Evolutionary conservation across 2,329 filamentous ascomycete species (phyloP).

Genomic region (Fusarium continuum): DNA sequence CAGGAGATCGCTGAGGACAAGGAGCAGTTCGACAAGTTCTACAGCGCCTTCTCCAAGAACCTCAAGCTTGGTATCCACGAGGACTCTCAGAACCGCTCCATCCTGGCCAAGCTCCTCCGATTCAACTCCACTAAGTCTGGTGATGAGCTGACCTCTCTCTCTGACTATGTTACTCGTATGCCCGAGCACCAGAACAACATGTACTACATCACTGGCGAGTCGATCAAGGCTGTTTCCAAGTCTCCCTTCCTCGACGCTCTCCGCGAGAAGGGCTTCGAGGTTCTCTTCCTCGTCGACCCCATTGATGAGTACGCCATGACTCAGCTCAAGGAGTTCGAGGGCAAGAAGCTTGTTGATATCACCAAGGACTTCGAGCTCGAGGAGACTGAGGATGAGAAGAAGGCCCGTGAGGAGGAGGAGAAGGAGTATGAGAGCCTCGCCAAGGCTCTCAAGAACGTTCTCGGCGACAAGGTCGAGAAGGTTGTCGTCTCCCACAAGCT

Average conservation of each 20-base stretch:
- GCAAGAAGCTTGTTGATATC: conserved; percentile 99
- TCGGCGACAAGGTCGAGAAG: conserved; percentile 99
- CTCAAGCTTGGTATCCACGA: conserved; percentile 99
- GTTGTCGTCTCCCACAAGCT: conserved; percentile 99
- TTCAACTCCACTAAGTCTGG: conserved; percentile 99
- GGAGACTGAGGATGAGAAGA: conserved; percentile 99
- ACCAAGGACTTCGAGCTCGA: conserved; percentile 99
- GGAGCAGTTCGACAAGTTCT: conserved; percentile 99
- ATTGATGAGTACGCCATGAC: conserved; percentile 99
- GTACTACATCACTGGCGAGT: conserved; percentile 99
- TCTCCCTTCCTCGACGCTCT: conserved; percentile 99
- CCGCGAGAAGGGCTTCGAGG: conserved; percentile 99
- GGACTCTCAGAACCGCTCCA: conserved; percentile 94
- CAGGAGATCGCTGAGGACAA: conserved; percentile 98
- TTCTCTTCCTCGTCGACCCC: conserved; percentile 98
- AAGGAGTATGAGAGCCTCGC: conserved; percentile 96
- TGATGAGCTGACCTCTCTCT: conserved; percentile 91
- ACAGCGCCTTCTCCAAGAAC: conserved; percentile 99
- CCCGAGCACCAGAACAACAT: conserved; percentile 99
- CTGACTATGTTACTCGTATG: conserved; percentile 99
- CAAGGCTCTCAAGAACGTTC: conserved; percentile 98
- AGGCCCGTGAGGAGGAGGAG: conserved; percentile 91
- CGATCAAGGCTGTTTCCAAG: conserved; percentile 96
- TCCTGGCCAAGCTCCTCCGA: conserved; percentile 96
- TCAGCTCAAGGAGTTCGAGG: conserved; percentile 99